Percentiles rank a stretch among this genome's conserved stretches.
Evolutionary conservation across 306 rosid species (phyloP).

Genomic region (Cucurbita ficifolia): DNA sequence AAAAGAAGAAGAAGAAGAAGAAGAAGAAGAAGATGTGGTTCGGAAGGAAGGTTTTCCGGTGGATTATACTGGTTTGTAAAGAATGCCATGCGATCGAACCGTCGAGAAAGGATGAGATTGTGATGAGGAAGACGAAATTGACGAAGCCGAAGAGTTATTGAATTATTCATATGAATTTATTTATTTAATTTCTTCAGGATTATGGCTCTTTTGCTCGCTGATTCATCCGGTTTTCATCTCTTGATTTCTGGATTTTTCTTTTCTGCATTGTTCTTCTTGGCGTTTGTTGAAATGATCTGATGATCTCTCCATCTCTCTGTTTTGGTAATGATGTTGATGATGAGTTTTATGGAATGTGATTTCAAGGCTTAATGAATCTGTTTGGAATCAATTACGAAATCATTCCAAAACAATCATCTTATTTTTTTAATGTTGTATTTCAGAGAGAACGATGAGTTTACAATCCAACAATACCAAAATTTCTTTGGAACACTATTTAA

Average conservation of each 20-base stretch:
- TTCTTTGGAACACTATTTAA: too few relatives aligned
- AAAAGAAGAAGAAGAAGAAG: neutral
- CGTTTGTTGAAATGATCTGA: neutral
- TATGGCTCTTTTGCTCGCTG: neutral
- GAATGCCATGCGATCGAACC: slow-evolving; percentile 15
- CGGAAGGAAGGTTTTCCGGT: slow-evolving; percentile 41
- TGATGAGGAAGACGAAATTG: neutral
- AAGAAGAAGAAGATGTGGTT: slow-evolving; percentile 4
- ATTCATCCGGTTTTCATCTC: neutral
- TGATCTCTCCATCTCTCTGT: neutral
- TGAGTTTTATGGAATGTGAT: neutral
- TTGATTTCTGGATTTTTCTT: neutral
- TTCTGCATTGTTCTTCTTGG: neutral
- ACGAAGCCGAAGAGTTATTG: neutral
- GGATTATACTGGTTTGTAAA: slow-evolving; percentile 22
- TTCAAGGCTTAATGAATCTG: neutral
- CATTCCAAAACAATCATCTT: too few relatives aligned
- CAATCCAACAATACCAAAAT: too few relatives aligned
- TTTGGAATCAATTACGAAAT: neutral
- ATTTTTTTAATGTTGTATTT: too few relatives aligned
- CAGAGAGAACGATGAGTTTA: too few relatives aligned
- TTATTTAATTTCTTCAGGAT: neutral
- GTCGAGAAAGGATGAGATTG: neutral
- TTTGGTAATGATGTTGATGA: neutral
- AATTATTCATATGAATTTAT: neutral